These are phyloP conservation scores for Tricholomella constricta DNA, from an alignment of 768 basidiomycete species.

Conservation along the genomic window DNA sequence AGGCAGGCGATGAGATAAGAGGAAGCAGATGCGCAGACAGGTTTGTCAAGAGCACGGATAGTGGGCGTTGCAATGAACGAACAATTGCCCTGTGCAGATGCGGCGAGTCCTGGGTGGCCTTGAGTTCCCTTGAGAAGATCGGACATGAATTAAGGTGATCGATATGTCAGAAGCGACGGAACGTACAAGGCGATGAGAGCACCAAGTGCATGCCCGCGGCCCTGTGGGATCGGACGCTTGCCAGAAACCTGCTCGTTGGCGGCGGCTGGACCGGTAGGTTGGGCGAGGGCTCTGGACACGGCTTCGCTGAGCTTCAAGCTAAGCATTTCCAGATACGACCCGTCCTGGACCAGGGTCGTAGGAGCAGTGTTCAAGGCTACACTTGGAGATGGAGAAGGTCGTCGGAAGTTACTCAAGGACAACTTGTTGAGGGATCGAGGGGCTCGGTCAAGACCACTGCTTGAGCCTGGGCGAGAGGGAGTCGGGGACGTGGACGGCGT, in stretches of 20 bases:
- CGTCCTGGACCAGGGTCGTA: conserved; percentile 66
- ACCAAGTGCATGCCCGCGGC: conserved; percentile 69
- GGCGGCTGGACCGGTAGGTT: conserved; percentile 56
- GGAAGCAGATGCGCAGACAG: conserved; percentile 69
- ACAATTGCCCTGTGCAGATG: conserved; percentile 71
- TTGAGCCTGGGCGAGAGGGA: conserved; percentile 40
- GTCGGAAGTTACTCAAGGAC: conserved; percentile 60
- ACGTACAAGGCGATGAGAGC: conserved; percentile 72
- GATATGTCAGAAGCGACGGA: conserved; percentile 2
- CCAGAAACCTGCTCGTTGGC: conserved; percentile 60
- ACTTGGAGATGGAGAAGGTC: conserved; percentile 50
- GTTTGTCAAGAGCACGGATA: conserved; percentile 73
- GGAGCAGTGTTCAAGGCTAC: conserved; percentile 35
- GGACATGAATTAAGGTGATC: conserved; percentile 12
- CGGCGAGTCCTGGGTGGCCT: conserved; percentile 59
- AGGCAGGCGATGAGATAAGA: conserved; percentile 63
- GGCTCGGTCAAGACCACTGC: conserved; percentile 42
- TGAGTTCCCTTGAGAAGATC: conserved; percentile 58
- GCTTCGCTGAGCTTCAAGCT: conserved; percentile 80
- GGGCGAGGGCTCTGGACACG: conserved; percentile 72
- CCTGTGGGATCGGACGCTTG: conserved; percentile 71
- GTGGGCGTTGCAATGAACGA: conserved; percentile 72
- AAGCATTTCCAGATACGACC: conserved; percentile 77
- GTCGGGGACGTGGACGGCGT: conserved; percentile 18
- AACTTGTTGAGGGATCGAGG: conserved; percentile 58